These are phyloP conservation scores for Termitomyces sp. DNA, from an alignment of 768 basidiomycete genomes.

Conservation along the genomic window DNA sequence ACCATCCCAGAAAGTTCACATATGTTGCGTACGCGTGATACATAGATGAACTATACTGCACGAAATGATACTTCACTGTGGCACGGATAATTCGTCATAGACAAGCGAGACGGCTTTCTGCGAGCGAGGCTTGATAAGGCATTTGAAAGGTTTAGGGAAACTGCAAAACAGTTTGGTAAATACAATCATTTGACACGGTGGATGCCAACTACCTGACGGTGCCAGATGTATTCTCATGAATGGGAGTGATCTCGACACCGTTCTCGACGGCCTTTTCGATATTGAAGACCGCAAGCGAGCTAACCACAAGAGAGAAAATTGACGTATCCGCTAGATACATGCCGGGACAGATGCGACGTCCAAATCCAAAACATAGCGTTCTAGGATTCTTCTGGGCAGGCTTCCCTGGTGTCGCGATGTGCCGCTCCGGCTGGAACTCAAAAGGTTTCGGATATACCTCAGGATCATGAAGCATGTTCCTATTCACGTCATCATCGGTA, in stretches of 20 bases:
- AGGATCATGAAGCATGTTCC: slow-evolving; percentile 52
- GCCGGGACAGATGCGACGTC: slow-evolving; percentile 43
- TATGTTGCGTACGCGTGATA: too few species aligned
- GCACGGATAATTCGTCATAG: slow-evolving; percentile 10
- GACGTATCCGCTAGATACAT: slow-evolving; percentile 49
- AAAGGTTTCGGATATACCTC: slow-evolving; percentile 44
- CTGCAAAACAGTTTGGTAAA: slow-evolving; percentile 13
- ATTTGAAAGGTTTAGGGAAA: slow-evolving; percentile 30
- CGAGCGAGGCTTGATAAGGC: slow-evolving; percentile 27
- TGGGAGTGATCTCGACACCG: slow-evolving; percentile 40
- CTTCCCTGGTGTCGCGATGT: slow-evolving; percentile 26
- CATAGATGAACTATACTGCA: not conserved
- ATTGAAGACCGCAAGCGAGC: slow-evolving; percentile 43
- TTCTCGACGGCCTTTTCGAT: slow-evolving; percentile 40
- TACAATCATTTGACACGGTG: not conserved
- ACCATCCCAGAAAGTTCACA: too few species aligned
- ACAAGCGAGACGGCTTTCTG: slow-evolving; percentile 25
- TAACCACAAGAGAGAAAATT: slow-evolving; percentile 37
- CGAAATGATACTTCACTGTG: not conserved
- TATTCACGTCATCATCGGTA: slow-evolving; percentile 14
- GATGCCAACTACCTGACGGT: slow-evolving; percentile 34
- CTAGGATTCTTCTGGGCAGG: slow-evolving; percentile 35
- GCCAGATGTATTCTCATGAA: slow-evolving; percentile 39
- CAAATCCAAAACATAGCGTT: slow-evolving; percentile 40
- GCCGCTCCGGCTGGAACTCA: slow-evolving; percentile 43